Evolutionary conservation across 768 basidiomycete species (phyloP).

Genomic region (Lactifluus rugatus): DNA sequence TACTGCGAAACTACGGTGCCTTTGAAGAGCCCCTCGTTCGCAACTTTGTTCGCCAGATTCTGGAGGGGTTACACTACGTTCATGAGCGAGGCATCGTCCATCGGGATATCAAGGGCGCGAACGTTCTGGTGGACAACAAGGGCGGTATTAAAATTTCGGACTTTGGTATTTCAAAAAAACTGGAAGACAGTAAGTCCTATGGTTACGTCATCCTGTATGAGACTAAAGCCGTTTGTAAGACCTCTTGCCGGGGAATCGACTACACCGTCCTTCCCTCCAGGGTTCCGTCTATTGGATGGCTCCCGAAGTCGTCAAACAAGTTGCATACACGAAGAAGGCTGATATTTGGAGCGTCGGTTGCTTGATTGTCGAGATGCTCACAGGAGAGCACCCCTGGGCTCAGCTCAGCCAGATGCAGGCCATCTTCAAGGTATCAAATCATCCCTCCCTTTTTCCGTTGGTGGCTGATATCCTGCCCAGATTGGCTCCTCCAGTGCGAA

Average conservation of each 20-base stretch:
- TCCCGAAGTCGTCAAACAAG: conserved; percentile 96
- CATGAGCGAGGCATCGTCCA: conserved; percentile 94
- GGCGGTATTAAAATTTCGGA: conserved; percentile 97
- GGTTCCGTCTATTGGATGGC: conserved; percentile 99
- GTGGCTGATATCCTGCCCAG: conserved; percentile 31
- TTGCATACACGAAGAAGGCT: conserved; percentile 80
- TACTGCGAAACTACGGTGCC: conserved; percentile 84
- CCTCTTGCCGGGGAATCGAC: conserved; percentile 50
- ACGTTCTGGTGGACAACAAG: conserved; percentile 97
- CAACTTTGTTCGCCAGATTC: conserved; percentile 87
- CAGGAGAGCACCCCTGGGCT: conserved; percentile 92
- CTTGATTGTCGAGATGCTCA: conserved; percentile 93
- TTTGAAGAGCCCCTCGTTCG: conserved; percentile 89
- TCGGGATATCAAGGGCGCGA: conserved; percentile 97
- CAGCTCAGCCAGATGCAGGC: conserved; percentile 98
- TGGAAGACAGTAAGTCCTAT: conserved; percentile 76
- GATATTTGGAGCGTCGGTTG: conserved; percentile 98
- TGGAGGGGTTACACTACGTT: conserved; percentile 80
- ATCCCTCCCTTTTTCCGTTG: neutral
- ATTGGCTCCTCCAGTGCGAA: conserved; percentile 84
- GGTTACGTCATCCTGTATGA: neutral
- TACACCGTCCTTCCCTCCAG: conserved; percentile 87
- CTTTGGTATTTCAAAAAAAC: conserved; percentile 95
- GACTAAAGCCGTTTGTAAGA: conserved; percentile 22
- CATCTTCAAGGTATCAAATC: conserved; percentile 75